These are phyloP conservation scores for Claviceps digitariae DNA, from an alignment of 2,329 filamentous ascomycete genomes.

Conservation along the genomic window DNA sequence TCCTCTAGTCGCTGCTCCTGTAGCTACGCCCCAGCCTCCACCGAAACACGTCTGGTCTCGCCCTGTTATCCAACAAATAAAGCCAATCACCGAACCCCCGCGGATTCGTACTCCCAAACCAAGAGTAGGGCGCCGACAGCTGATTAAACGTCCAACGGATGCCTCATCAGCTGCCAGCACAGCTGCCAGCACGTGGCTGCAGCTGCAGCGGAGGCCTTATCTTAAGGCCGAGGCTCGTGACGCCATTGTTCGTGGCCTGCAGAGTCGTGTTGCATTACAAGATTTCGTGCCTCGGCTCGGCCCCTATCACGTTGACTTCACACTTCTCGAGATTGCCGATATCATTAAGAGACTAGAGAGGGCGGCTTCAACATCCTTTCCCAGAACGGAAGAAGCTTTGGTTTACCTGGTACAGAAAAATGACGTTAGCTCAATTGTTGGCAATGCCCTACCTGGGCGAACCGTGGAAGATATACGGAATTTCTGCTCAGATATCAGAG, in stretches of 20 bases:
- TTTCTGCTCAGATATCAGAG: constrained; percentile 19
- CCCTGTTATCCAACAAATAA: background rate
- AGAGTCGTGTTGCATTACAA: constrained; percentile 2
- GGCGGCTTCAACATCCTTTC: constrained; percentile 7
- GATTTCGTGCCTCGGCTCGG: constrained; percentile 4
- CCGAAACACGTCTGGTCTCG: background rate
- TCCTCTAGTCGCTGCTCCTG: too few species aligned
- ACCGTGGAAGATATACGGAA: constrained; percentile 16
- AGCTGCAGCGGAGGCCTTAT: constrained; percentile 13
- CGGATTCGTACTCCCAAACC: background rate
- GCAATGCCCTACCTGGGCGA: constrained; percentile 12
- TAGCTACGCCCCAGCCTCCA: background rate
- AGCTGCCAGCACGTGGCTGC: constrained; percentile 1
- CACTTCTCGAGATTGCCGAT: constrained; percentile 20
- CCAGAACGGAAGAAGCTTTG: constrained; percentile 11
- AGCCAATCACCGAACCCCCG: background rate
- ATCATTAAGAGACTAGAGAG: constrained; percentile 13
- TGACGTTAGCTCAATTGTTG: constrained; percentile 13
- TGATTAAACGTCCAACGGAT: background rate
- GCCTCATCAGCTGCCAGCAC: background rate
- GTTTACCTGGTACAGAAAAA: constrained; percentile 8
- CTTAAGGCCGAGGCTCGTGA: constrained; percentile 13
- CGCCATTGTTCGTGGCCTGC: constrained; percentile 14
- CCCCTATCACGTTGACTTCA: constrained; percentile 34
- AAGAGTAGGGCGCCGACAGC: background rate